Evolutionary conservation across 1,284 basidiomycete species (phyloP), one percentile per base, ranked within the genome.

Genomic region (Cryptococcus sp.): DNA sequence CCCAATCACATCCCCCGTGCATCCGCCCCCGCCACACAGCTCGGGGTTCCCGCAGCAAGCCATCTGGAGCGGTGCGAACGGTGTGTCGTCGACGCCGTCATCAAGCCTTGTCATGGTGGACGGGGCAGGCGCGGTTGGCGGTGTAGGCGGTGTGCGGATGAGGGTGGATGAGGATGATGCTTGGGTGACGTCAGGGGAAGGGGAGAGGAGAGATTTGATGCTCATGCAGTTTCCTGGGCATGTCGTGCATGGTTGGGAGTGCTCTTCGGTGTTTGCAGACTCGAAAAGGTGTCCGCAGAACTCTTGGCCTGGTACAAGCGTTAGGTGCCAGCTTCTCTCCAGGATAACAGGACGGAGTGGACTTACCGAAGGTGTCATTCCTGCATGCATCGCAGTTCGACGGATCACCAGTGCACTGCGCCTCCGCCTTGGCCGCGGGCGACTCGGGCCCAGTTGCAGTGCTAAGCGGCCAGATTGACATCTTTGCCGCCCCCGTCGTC

Each of bases 231-330:
- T 66, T 24, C 67, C 63, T 3, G 63, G 60, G 44, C 68, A 66
- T 36, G 68, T 59, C 12, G 55, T 46, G 48, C 61, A 64, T 39
- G 57, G 55, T 42, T 62, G 55, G 38, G 62, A 51, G 40, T 52
- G 64, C 64, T 53, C 69, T 64, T 48, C 66, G 59, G 46, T 68
- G 65, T 57, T 72, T 72, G 33, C 85, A 82, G 64, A 84, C 39
- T 62, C 52, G 78, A 79, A 77, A 83, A 90, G 46, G 78, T 87
- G 87, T 43, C 82, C 81, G 70, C 91, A 94, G 73, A 94, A 94
- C 21, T 90, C 90, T 69, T 86, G 87, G 21, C 90, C 90, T 73
- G 55, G 15, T 15, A 13, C 16, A 5, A 15, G 28, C 15, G 24
- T 24, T 20, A 48, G 42, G 28, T 39, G 21, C 7, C 47, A 45